Conservation (phyloP, 805 yeast species). For the Candida argentea region DNA sequence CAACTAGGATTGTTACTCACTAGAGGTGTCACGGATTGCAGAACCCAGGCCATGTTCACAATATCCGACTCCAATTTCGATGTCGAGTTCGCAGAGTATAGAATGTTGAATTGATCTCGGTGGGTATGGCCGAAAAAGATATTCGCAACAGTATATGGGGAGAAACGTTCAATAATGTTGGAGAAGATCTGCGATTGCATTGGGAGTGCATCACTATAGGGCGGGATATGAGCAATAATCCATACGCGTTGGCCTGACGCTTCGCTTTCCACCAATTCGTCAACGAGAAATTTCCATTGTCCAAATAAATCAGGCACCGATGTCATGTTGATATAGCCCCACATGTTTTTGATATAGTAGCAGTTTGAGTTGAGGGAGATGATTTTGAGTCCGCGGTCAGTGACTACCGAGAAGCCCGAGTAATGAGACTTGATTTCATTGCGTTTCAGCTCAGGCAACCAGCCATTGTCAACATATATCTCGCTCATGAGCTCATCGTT, state of each 20-base stretch:
- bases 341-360: slow-evolving; percentile 52
- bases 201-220: slow-evolving; percentile 48
- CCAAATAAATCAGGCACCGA: slow-evolving; percentile 54
- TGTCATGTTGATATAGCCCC: slow-evolving; percentile 42
- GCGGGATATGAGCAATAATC: slow-evolving; percentile 63
- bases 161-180: slow-evolving; percentile 53
- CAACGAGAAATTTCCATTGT: slow-evolving; percentile 47
- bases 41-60: slow-evolving; percentile 53
- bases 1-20: slow-evolving; percentile 56
- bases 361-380: slow-evolving; percentile 58
- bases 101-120: slow-evolving; percentile 52
- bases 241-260: slow-evolving; percentile 53
- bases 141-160: slow-evolving; percentile 59
- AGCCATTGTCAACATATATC: slow-evolving; percentile 26
- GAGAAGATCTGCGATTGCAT: slow-evolving; percentile 46
- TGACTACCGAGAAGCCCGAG: slow-evolving; percentile 49
- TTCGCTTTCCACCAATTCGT: slow-evolving; percentile 56
- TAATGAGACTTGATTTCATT: slow-evolving; percentile 36
- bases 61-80: slow-evolving; percentile 28
- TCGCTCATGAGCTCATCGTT: slow-evolving; percentile 28
- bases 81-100: slow-evolving; percentile 38
- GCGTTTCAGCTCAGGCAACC: slow-evolving; percentile 20
- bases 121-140: slow-evolving; percentile 68
- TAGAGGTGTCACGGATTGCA: slow-evolving; percentile 58
- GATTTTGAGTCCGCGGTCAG: slow-evolving; percentile 47